Conservation (phyloP, 2,329 filamentous ascomycete species). For the Botrytis hyacinthi region DNA sequence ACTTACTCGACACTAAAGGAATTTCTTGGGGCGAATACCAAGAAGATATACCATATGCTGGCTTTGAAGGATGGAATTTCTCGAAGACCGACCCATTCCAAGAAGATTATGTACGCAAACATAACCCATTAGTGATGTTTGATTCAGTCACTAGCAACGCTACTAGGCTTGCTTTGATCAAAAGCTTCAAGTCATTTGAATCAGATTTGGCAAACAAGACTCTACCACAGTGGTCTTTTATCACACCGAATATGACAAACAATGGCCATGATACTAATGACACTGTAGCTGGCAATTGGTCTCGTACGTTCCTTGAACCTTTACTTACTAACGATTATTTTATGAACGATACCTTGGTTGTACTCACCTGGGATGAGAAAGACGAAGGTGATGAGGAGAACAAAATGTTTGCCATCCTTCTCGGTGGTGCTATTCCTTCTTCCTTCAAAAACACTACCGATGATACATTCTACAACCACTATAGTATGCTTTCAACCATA, state of each 20-base stretch:
- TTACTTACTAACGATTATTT: constrained; percentile 51
- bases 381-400: constrained; percentile 51
- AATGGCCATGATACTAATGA: constrained; percentile 60
- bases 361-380: constrained; percentile 57
- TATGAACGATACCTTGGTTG: constrained; percentile 51
- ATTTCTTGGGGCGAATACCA: constrained; percentile 54
- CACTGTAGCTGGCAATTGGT: constrained; percentile 49
- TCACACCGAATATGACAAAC: constrained; percentile 61
- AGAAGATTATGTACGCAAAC: constrained; percentile 65
- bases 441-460: constrained; percentile 50
- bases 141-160: constrained; percentile 51
- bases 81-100: constrained; percentile 53
- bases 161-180: constrained; percentile 54
- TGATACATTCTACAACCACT: constrained; percentile 48
- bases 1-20: constrained; percentile 47
- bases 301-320: constrained; percentile 50
- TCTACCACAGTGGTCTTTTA: constrained; percentile 63
- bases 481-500: constrained; percentile 41
- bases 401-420: constrained; percentile 51
- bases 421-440: constrained; percentile 52
- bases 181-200: constrained; percentile 61
- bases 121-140: constrained; percentile 54
- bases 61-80: constrained; percentile 48
- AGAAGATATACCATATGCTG: constrained; percentile 52
- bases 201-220: constrained; percentile 53